These are phyloP conservation scores for Fusarium decemcellulare DNA, from an alignment of 2,329 filamentous ascomycete genomes.

Conservation along the genomic window DNA sequence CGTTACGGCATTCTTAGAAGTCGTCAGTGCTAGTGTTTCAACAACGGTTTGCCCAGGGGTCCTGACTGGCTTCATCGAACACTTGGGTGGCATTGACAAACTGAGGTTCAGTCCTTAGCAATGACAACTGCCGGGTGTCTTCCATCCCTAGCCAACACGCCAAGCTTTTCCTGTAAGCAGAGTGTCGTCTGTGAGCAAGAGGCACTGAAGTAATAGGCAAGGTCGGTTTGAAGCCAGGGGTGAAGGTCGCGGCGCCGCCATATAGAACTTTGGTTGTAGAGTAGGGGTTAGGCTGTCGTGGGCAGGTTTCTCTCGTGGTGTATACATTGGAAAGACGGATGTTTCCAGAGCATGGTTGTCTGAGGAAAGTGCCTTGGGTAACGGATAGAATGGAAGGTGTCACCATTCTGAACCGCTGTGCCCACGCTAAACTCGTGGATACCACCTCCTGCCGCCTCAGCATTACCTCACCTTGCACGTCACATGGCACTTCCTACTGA, in stretches of 20 bases:
- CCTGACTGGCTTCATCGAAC: slow-evolving; percentile 46
- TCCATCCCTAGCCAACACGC: slow-evolving; percentile 24
- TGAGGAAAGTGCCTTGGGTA: not conserved
- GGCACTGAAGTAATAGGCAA: not conserved
- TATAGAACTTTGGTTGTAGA: not conserved
- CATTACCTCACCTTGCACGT: not conserved
- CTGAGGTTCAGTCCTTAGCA: not conserved
- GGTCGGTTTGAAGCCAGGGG: not conserved
- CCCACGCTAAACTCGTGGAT: not conserved
- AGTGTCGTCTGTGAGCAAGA: not conserved
- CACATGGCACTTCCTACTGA: not conserved
- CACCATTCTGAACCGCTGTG: not conserved
- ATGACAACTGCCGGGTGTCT: not conserved
- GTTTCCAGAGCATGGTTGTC: not conserved
- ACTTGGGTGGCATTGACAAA: not conserved
- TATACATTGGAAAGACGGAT: not conserved
- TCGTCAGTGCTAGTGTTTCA: slow-evolving; percentile 6
- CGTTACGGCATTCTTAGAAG: slow-evolving; percentile 59
- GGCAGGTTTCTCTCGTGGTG: not conserved
- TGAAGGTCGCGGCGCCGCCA: not conserved
- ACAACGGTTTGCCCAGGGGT: not conserved
- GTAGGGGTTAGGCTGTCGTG: not conserved
- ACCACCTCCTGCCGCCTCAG: not conserved
- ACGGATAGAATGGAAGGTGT: not conserved
- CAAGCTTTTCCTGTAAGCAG: not conserved